These are phyloP conservation scores for Amanita muscaria DNA, from an alignment of 768 basidiomycete genomes.

Conservation along the genomic window DNA sequence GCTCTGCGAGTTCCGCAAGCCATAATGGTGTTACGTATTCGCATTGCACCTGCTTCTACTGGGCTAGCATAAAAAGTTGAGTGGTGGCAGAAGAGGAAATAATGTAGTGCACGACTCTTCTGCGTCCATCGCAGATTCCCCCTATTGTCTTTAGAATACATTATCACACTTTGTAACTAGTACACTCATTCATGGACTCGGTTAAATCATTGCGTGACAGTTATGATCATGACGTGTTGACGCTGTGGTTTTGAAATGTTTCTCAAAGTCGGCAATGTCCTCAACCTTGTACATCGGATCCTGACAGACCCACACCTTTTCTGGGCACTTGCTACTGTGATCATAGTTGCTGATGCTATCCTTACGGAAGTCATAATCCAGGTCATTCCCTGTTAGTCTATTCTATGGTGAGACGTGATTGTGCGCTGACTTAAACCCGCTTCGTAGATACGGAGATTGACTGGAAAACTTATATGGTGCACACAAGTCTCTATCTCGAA, in stretches of 20 bases:
- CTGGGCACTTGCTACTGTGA: conserved; percentile 53
- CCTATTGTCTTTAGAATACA: conserved; percentile 17
- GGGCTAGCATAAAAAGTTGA: neutral
- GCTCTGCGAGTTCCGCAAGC: conserved; percentile 90
- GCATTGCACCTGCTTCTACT: neutral
- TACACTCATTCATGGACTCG: conserved; percentile 19
- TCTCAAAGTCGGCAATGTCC: neutral
- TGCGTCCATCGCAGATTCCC: neutral
- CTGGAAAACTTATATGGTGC: conserved; percentile 93
- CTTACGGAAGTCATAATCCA: conserved; percentile 76
- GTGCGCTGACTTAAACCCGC: neutral
- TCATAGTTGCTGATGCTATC: conserved; percentile 65
- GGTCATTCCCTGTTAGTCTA: conserved; percentile 70
- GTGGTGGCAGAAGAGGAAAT: conserved; percentile 21
- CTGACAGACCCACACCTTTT: conserved; percentile 54
- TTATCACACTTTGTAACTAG: conserved; percentile 22
- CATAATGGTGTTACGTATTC: conserved; percentile 38
- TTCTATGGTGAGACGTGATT: conserved; percentile 6
- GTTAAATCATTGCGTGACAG: too few species aligned
- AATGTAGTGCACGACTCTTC: conserved; percentile 38
- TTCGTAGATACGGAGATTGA: conserved; percentile 93
- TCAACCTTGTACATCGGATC: conserved; percentile 19
- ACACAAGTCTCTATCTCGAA: conserved; percentile 65
- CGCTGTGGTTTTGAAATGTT: conserved; percentile 19
- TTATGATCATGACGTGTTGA: too few species aligned